A percentile compares a stretch with the other conserved stretches of the same genome.
phyloP scores from a whole-genome alignment of 257 asterid genomes.

The Solanum verrucosum region DNA sequence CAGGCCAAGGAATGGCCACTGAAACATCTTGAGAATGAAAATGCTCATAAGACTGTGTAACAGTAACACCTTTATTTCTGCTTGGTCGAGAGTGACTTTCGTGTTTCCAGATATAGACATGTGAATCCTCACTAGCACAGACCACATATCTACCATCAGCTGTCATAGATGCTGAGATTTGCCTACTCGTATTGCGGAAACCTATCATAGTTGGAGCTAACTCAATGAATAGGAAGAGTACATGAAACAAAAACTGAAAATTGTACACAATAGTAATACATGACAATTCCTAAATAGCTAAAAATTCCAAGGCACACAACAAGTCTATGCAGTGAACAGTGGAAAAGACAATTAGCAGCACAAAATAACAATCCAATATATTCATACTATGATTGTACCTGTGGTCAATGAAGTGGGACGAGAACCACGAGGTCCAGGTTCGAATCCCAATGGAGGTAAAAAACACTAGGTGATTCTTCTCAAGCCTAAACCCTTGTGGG shows the following conservation, averaged over 20 bases:
- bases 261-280: not conserved
- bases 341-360: not conserved
- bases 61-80: constrained; percentile 67
- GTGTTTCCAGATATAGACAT: constrained; percentile 90
- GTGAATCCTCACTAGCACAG: constrained; percentile 90
- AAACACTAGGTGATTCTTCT: not conserved
- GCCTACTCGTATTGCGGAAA: constrained; percentile 81
- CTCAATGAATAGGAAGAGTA: not conserved
- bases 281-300: not conserved
- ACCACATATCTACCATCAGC: constrained; percentile 75
- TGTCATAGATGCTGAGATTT: constrained; percentile 81
- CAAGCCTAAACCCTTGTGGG: not conserved
- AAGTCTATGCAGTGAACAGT: not conserved
- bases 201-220: constrained; percentile 30
- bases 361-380: not conserved
- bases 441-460: not conserved
- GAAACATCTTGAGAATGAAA: constrained; percentile 27
- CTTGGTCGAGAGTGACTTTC: constrained; percentile 72
- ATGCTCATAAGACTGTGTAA: constrained; percentile 69
- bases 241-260: not conserved
- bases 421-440: not conserved
- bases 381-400: not conserved
- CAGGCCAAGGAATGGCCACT: constrained; percentile 22
- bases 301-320: not conserved
- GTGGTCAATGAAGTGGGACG: not conserved